A percentile compares a stretch with the other conserved stretches of the same genome.
Evolutionary conservation across 1,284 basidiomycete genomes (phyloP).

Genomic region (Fomes fomentarius): DNA sequence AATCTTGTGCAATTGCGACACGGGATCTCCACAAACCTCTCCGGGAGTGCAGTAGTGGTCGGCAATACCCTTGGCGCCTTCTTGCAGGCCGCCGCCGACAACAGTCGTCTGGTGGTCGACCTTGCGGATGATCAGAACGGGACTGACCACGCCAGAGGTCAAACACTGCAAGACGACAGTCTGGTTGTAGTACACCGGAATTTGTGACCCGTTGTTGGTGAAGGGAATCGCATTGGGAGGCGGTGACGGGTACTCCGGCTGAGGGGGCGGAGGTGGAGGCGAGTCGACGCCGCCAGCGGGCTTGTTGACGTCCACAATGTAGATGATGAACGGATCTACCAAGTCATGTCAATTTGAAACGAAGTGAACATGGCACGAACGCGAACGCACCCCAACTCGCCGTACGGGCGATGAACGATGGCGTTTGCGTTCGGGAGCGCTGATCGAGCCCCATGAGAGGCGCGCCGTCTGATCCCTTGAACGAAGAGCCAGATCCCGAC

Average conservation of each 20-base stretch:
- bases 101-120: slow-evolving; percentile 91
- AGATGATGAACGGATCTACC: slow-evolving; percentile 92
- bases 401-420: slow-evolving; percentile 84
- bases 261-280: slow-evolving; percentile 76
- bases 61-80: slow-evolving; percentile 80
- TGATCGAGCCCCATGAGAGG: slow-evolving; percentile 82
- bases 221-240: slow-evolving; percentile 88
- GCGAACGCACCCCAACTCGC: slow-evolving; percentile 77
- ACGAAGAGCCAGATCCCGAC: slow-evolving; percentile 85
- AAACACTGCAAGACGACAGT: slow-evolving; percentile 95
- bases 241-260: slow-evolving; percentile 85
- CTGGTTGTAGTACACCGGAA: slow-evolving; percentile 94
- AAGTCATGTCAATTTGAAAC: slow-evolving; percentile 21
- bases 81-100: slow-evolving; percentile 84
- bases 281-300: slow-evolving; percentile 75
- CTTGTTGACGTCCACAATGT: slow-evolving; percentile 87
- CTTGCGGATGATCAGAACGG: slow-evolving; percentile 91
- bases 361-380: slow-evolving; percentile 1
- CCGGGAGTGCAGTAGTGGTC: slow-evolving; percentile 81
- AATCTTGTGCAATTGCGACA: slow-evolving; percentile 94
- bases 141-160: slow-evolving; percentile 91
- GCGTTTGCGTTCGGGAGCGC: slow-evolving; percentile 70
- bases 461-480: slow-evolving; percentile 89
- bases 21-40: slow-evolving; percentile 91
- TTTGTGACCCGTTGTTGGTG: slow-evolving; percentile 77